A percentile compares a stretch with the other conserved stretches of the same genome.
Evolutionary conservation across 306 rosid genomes (phyloP).

Genomic region (Bauhinia variegata): DNA sequence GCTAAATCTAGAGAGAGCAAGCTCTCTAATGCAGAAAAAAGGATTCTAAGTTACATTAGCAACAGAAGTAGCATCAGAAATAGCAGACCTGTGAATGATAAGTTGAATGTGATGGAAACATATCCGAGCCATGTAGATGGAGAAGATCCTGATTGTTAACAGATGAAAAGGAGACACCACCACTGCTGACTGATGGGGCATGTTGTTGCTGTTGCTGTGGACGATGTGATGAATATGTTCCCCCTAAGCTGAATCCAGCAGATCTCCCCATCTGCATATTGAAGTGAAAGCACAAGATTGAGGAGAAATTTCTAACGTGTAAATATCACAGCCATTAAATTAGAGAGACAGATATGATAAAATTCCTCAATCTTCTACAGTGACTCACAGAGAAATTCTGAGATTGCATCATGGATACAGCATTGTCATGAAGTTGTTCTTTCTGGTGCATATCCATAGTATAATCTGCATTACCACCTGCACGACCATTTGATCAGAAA

Average conservation of each 20-base stretch:
- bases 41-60: background rate
- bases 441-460: constrained; percentile 94
- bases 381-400: constrained; percentile 91
- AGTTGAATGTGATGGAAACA: constrained; percentile 83
- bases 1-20: background rate
- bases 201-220: constrained; percentile 93
- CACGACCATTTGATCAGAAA: constrained; percentile 45
- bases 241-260: constrained; percentile 81
- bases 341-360: background rate
- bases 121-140: constrained; percentile 87
- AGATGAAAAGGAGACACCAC: constrained; percentile 83
- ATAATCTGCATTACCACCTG: constrained; percentile 87
- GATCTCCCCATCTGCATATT: constrained; percentile 88
- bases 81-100: constrained; percentile 88
- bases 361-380: constrained; percentile 12
- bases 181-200: constrained; percentile 75
- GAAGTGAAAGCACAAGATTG: constrained; percentile 29
- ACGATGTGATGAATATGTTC: constrained; percentile 77
- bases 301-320: constrained; percentile 19
- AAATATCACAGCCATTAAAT: background rate
- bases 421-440: constrained; percentile 91
- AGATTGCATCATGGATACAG: constrained; percentile 89
- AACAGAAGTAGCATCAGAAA: constrained; percentile 11
- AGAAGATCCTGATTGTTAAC: constrained; percentile 91
- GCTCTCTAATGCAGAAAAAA: background rate